These are phyloP conservation scores for Tolypocladium nubicola DNA, from an alignment of 2,329 filamentous ascomycete genomes.

Conservation along the genomic window DNA sequence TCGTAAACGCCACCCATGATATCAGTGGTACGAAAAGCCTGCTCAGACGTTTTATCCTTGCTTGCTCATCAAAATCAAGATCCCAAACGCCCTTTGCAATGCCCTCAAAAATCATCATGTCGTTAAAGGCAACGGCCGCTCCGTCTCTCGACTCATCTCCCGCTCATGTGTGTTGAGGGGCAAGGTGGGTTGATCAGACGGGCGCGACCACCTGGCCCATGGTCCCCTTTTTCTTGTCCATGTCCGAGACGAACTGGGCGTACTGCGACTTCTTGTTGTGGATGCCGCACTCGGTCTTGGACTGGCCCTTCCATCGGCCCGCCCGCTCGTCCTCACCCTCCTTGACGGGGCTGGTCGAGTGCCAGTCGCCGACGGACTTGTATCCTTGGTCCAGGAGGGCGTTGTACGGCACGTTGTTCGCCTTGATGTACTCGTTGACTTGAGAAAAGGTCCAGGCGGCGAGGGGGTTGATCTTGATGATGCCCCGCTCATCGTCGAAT, in stretches of 20 bases:
- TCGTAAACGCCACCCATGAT: not conserved
- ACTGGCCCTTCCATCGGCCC: conserved; percentile 91
- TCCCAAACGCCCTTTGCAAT: not conserved
- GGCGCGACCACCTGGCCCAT: conserved; percentile 16
- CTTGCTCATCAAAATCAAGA: conserved; percentile 13
- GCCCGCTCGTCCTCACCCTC: conserved; percentile 93
- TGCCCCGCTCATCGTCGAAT: conserved; percentile 73
- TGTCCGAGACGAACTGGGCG: conserved; percentile 68
- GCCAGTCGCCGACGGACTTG: conserved; percentile 97
- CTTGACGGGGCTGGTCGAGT: conserved; percentile 83
- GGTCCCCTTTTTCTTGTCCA: conserved; percentile 55
- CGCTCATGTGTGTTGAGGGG: not conserved
- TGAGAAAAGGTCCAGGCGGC: conserved; percentile 90
- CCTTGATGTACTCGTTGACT: conserved; percentile 77
- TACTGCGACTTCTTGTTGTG: conserved; percentile 97
- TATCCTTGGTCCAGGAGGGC: conserved; percentile 85
- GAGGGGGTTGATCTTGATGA: conserved; percentile 96
- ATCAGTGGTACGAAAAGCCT: not conserved
- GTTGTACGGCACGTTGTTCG: conserved; percentile 89
- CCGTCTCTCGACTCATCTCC: not conserved
- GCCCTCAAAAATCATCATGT: not conserved
- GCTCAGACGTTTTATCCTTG: not conserved
- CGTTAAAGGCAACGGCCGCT: not conserved
- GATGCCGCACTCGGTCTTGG: conserved; percentile 96
- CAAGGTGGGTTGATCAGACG: conserved; percentile 8